Evolutionary conservation across 805 yeast genomes (phyloP), one percentile per base, ranked within the genome.

Genomic region (Wickerhamomyces ciferrii): DNA sequence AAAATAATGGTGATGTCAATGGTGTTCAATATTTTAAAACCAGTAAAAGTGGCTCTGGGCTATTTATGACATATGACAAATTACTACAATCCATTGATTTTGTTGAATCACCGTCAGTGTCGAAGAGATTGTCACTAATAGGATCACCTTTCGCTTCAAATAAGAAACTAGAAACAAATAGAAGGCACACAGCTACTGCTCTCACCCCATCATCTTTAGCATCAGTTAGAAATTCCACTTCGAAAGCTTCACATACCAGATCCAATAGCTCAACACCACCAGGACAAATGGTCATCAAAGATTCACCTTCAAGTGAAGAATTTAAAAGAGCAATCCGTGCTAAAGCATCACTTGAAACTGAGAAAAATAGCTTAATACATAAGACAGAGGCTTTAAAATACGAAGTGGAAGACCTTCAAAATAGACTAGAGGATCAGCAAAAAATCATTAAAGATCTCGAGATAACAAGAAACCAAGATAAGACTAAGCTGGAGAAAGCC

Each of bases 1-100:
- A 88, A 63, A 94, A 92, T 59, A 77, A 80, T 45, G 99, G 99
- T n/a, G 75, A 78, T 38, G 89, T 82, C 40, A 77, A 83, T 47
- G 96, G 96, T 0, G 60, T 69, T 8, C 70, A 70, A 45, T 90
- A 90, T 61, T 91, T 91, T 59, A 69, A 70, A 5, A 87, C 91
- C 0, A 65, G 70, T 6, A 66, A 59, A 32, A 85, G 90, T 0
- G 76, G 76, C 47, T 72, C 89, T 18, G 97, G 97, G 0, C 64
- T 91, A 25, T 91, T 91, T 57, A 71, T 91, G 41, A 82, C 81
- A 2, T 78, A 72, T 58, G 78, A 70, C 43, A 74, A 68, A 62
- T 62, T 62, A 45, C 54, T 51, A 3, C 27, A 40, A 9, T 44
- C 55, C 1, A 14, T 54, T 10, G 58, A 58, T 21, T 37, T 41